These are phyloP conservation scores for Fusarium globosum DNA, from an alignment of 2,329 filamentous ascomycete species.

Conservation along the genomic window DNA sequence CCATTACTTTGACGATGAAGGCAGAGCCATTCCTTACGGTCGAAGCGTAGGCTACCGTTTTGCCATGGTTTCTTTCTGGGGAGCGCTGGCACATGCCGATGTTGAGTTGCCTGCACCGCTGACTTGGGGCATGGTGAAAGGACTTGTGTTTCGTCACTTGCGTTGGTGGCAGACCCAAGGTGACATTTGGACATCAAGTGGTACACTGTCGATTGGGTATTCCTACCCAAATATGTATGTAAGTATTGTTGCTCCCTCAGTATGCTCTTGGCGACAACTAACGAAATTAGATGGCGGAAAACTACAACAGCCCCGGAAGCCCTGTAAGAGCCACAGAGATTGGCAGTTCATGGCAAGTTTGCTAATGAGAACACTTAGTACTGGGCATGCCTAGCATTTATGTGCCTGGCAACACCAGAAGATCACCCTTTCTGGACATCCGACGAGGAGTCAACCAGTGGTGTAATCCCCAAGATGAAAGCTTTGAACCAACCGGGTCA, in stretches of 20 bases:
- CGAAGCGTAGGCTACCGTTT: conserved; percentile 85
- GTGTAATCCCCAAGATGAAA: conserved; percentile 68
- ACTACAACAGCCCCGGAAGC: conserved; percentile 82
- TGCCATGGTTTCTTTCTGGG: conserved; percentile 88
- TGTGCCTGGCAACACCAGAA: conserved; percentile 75
- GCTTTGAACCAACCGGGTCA: conserved; percentile 76
- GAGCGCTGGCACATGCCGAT: conserved; percentile 78
- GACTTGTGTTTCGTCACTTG: conserved; percentile 77
- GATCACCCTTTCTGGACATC: conserved; percentile 81
- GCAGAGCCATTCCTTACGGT: conserved; percentile 79
- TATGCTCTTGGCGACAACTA: conserved; percentile 18
- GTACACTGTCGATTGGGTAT: conserved; percentile 81
- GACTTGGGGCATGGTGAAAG: conserved; percentile 83
- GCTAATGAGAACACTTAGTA: conserved; percentile 60
- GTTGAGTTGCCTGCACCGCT: conserved; percentile 78
- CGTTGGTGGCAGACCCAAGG: conserved; percentile 83
- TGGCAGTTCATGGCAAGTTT: conserved; percentile 34
- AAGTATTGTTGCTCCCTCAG: conserved; percentile 45
- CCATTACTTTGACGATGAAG: conserved; percentile 80
- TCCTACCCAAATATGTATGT: conserved; percentile 81
- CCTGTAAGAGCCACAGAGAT: conserved; percentile 53
- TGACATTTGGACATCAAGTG: conserved; percentile 79
- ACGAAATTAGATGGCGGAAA: conserved; percentile 72
- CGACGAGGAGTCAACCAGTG: conserved; percentile 69
- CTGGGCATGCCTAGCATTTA: conserved; percentile 84